These are phyloP conservation scores for Tetrastigma voinierianum DNA, from an alignment of 164 flowering plant species.

Conservation along the genomic window DNA sequence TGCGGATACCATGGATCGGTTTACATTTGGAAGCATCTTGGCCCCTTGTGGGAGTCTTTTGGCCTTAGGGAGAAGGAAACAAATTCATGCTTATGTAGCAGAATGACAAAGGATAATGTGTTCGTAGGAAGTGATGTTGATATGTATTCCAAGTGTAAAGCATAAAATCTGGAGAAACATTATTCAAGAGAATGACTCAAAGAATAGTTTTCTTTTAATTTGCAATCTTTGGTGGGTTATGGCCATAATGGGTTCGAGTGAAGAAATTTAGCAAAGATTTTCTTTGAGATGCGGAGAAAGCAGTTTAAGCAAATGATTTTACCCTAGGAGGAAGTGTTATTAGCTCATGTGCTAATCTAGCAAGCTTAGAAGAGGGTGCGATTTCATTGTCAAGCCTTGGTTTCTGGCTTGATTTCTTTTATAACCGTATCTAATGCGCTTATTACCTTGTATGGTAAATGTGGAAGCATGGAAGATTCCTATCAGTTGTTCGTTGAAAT, in stretches of 20 bases:
- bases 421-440: too few relatives aligned
- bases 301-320: constrained; percentile 65
- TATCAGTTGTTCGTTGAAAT: too few relatives aligned
- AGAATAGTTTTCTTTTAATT: constrained; percentile 86
- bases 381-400: too few relatives aligned
- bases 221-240: constrained; percentile 79
- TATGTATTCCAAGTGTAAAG: constrained; percentile 75
- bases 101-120: constrained; percentile 45
- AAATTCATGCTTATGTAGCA: constrained; percentile 61
- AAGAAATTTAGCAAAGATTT: constrained; percentile 66
- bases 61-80: constrained; percentile 61
- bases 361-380: too few relatives aligned
- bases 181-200: constrained; percentile 53
- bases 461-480: too few relatives aligned
- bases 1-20: constrained; percentile 63
- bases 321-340: constrained; percentile 84
- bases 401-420: too few relatives aligned
- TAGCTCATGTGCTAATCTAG: constrained; percentile 87
- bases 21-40: constrained; percentile 84
- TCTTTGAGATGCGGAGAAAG: constrained; percentile 66
- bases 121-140: constrained; percentile 86
- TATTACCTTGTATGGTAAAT: too few relatives aligned
- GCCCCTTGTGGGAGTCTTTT: constrained; percentile 66
- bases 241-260: constrained; percentile 74
- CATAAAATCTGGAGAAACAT: constrained; percentile 54